These are phyloP conservation scores for Nemania sp. DNA, from an alignment of 2,329 filamentous ascomycete genomes.

Conservation along the genomic window DNA sequence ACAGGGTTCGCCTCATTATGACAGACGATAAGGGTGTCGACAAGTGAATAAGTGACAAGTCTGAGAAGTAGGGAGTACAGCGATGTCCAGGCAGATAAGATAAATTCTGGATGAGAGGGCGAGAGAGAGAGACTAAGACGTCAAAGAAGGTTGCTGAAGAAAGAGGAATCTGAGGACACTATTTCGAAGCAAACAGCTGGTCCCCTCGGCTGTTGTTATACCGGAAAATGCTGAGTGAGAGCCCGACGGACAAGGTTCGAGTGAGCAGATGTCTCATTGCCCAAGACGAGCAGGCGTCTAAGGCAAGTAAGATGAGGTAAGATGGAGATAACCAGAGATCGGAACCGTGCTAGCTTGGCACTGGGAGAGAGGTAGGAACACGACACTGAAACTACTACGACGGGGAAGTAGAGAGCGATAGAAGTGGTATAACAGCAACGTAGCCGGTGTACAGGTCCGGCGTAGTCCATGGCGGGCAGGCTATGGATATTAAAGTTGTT, in stretches of 20 bases:
- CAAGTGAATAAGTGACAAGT: too few species aligned
- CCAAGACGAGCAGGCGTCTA: constrained; percentile 19
- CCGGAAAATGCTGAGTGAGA: constrained; percentile 7
- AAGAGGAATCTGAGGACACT: constrained; percentile 11
- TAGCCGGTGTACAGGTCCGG: constrained; percentile 16
- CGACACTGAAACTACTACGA: neutral
- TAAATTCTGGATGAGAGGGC: neutral
- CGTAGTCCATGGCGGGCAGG: constrained; percentile 33
- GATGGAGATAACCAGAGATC: constrained; percentile 30
- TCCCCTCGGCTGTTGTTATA: constrained; percentile 10
- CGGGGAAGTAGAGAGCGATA: constrained; percentile 29
- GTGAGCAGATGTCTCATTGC: constrained; percentile 19
- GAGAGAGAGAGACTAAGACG: constrained; percentile 15
- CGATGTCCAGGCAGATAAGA: constrained; percentile 8
- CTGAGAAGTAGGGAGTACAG: too few species aligned
- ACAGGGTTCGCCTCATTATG: constrained; percentile 34
- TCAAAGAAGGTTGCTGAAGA: constrained; percentile 18
- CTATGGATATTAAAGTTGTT: constrained; percentile 41
- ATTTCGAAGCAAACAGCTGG: neutral
- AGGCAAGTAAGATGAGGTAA: constrained; percentile 32
- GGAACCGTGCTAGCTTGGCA: constrained; percentile 31
- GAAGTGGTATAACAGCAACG: constrained; percentile 19
- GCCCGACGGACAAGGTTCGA: constrained; percentile 14
- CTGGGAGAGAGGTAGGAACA: constrained; percentile 20
- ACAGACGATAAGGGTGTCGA: constrained; percentile 16